These are phyloP conservation scores for Chrysoporthe puriensis DNA, from an alignment of 2,329 filamentous ascomycete genomes.

Conservation along the genomic window DNA sequence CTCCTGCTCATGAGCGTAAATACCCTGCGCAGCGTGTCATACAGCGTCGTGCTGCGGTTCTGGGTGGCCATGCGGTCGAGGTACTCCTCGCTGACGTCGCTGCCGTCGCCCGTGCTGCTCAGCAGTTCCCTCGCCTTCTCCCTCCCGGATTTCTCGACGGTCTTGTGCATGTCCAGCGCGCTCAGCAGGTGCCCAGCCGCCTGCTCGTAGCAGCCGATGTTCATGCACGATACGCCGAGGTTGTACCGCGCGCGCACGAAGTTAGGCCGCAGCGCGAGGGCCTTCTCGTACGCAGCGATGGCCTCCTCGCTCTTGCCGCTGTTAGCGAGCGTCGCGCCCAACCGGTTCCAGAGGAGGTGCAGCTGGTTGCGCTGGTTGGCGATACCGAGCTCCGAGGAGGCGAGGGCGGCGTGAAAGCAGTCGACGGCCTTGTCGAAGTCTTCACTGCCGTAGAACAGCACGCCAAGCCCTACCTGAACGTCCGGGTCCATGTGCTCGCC, in stretches of 20 bases:
- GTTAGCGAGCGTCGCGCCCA: conserved; percentile 95
- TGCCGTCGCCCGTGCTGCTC: conserved; percentile 53
- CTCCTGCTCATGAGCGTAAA: conserved; percentile 93
- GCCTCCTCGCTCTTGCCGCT: conserved; percentile 92
- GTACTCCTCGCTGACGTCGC: conserved; percentile 64
- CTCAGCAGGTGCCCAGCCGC: conserved; percentile 91
- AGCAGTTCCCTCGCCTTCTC: conserved; percentile 84
- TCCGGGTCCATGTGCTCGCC: conserved; percentile 98
- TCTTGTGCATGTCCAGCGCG: conserved; percentile 92
- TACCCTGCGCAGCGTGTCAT: conserved; percentile 91
- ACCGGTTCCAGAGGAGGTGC: conserved; percentile 94
- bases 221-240: conserved; percentile 94
- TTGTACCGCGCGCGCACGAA: conserved; percentile 98
- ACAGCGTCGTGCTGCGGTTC: conserved; percentile 95
- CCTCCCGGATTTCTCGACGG: conserved; percentile 83
- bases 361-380: conserved; percentile 85
- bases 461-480: conserved; percentile 94
- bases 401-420: conserved; percentile 92
- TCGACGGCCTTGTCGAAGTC: conserved; percentile 99
- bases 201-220: conserved; percentile 92
- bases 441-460: conserved; percentile 96
- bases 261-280: conserved; percentile 86
- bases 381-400: conserved; percentile 79
- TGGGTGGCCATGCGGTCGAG: conserved; percentile 88
- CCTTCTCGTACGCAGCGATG: conserved; percentile 94